Base-by-base conservation (phyloP, 805 yeast genomes). In the Saturnispora mendoncae region DNA sequence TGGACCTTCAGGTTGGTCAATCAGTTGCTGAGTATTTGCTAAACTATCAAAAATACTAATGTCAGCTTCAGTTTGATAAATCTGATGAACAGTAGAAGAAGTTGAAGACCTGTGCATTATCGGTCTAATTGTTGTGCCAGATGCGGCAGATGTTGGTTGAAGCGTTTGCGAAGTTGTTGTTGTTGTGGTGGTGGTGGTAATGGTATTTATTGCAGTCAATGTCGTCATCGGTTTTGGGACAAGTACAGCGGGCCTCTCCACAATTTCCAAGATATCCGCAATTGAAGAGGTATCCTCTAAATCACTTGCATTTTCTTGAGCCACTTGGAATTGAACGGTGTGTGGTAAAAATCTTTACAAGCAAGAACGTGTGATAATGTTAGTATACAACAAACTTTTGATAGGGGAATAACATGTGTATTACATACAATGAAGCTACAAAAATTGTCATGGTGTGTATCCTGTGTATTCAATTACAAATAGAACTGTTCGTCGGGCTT, bases 281-380 rank as follows among this genome's bases (percentile, higher is more conserved):
- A 54, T 36, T 4, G 46, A 39, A 1, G 44, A 24, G 10, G 51
- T 51, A 14, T 47, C 48, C 10, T 44, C 44, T 7, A 43, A 24
- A 6, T 39, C 41, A 5, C 35, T 31, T 3, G 39, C 43, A 10
- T 44, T 38, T 6, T 49, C 38, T 3, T 52, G 21, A 8, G 57
- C 56, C 3, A 74, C 70, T 47, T 74, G 76, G 48, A 74, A 74
- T 48, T 80, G 84, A n/a, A 81, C 86, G 3, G 86, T 78, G 52
- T 77, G 77, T 2, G 92, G 92, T 36, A 82, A 64, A 51, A 81
- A 80, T 36, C 82, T 74, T 44, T 15, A 68, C 41, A 23, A 23
- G 6, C 6, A 23, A n/a, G n/a, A n/a, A n/a, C n/a, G n/a, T n/a
- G n/a, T n/a, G n/a, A n/a, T n/a, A n/a, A 38, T n/a, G 42, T 50